Percentiles rank a stretch among this genome's conserved stretches.
Conservation (phyloP, 2,329 filamentous ascomycete genomes). For the Pseudogymnoascus sp. region DNA sequence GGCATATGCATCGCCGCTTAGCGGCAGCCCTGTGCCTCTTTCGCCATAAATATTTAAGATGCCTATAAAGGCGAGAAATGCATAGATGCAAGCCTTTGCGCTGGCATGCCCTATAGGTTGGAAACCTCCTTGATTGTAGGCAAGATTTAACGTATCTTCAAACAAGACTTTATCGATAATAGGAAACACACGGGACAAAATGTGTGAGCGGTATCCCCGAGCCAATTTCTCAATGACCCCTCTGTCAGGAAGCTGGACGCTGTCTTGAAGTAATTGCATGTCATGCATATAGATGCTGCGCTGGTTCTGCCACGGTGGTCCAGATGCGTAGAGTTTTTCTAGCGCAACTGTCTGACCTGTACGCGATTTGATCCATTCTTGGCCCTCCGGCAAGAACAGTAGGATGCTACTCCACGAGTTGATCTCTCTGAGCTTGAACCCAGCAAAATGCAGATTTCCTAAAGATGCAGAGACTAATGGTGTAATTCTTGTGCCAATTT, state of each 20-base stretch:
- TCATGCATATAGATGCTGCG: constrained; percentile 22
- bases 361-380: constrained; percentile 39
- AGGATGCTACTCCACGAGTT: constrained; percentile 42
- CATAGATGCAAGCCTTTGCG: constrained; percentile 40
- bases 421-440: constrained; percentile 38
- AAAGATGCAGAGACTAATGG: background rate
- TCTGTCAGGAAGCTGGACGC: background rate
- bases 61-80: constrained; percentile 37
- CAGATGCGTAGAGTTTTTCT: background rate
- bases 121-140: constrained; percentile 30
- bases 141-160: constrained; percentile 35
- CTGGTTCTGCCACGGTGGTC: constrained; percentile 5
- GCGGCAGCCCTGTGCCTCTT: constrained; percentile 11
- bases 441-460: constrained; percentile 40
- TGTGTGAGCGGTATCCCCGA: background rate
- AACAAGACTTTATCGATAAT: constrained; percentile 41
- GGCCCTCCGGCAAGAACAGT: constrained; percentile 39
- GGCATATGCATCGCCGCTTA: constrained; percentile 36
- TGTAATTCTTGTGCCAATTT: background rate
- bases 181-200: constrained; percentile 32
- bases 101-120: constrained; percentile 25
- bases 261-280: constrained; percentile 31
- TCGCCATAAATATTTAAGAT: constrained; percentile 18
- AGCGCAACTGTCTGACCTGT: constrained; percentile 34
- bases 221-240: background rate